Evolutionary conservation across 768 basidiomycete species (phyloP), one percentile per base, ranked within the genome.

Genomic region (Wakefieldia striispora): DNA sequence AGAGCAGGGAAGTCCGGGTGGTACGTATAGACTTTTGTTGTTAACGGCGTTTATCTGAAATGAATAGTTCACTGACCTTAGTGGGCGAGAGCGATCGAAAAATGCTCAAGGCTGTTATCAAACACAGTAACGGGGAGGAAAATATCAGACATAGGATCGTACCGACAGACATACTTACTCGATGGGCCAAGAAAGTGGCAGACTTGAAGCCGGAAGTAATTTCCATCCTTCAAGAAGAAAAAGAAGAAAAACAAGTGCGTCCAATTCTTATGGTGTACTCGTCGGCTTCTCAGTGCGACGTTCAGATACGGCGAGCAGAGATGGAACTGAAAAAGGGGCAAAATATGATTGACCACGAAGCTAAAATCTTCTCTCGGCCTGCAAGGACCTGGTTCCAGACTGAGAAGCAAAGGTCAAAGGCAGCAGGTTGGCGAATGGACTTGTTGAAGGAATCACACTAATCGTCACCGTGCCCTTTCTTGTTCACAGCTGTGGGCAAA

Each of bases 301-400:
- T 45, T 37, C 54, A 95, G 91, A 69, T 97, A 42, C 83, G 90
- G 43, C 82, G 79, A 65, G 95, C 91, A 13, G 95, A 99, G 68
- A 97, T 98, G 94, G 91, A 98, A 67, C 62, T 99, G 23, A 84
- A 78, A 57, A 99, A 97, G 67, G 91, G 94, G 19, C 81, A 95
- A 70, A 99, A 99, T 66, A 83, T 98, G 78, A 82, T 97, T 42
- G 88, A 97, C 65, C 92, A 98, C 55, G 81, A 90, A 68, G 81
- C 77, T 11, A 95, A 98, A 72, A 99, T 99, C 58, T 90, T 83
- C 67, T 86, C 91, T 19, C 77, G 95, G 50, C 97, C 97, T 6
- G 92, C 93, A 16, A 80, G 95, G 59, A 97, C 94, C n/a, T 99
- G 97, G 97, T 99, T 99, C 78, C 97, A 97, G 71, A 83, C 78